Evolutionary conservation across 768 basidiomycete species (phyloP).

Genomic region (Roridomyces roridus): DNA sequence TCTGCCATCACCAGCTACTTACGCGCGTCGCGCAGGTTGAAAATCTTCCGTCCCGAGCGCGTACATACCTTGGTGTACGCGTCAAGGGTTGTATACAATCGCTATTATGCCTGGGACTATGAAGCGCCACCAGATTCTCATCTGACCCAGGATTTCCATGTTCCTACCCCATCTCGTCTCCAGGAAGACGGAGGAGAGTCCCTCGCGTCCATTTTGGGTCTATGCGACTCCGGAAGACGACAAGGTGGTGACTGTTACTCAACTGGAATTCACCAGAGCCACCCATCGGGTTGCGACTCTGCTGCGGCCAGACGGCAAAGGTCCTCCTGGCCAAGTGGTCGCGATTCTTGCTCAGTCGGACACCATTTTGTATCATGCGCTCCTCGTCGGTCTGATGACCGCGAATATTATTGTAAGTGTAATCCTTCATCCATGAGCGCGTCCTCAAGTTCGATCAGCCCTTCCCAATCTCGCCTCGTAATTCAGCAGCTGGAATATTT

Average conservation of each 20-base stretch:
- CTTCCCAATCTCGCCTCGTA: constrained; percentile 43
- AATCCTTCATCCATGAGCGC: constrained; percentile 25
- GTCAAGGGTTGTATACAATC: too few species aligned
- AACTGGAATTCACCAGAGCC: constrained; percentile 26
- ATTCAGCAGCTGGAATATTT: constrained; percentile 38
- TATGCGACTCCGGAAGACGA: too few species aligned
- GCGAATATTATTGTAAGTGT: constrained; percentile 37
- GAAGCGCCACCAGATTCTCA: too few species aligned
- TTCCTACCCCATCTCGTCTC: too few species aligned
- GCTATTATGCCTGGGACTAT: too few species aligned
- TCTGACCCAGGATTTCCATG: too few species aligned
- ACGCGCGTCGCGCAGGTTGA: too few species aligned
- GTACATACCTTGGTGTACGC: too few species aligned
- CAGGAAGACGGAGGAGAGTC: too few species aligned
- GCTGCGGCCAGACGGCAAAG: constrained; percentile 21
- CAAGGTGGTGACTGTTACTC: constrained; percentile 19
- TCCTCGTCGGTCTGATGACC: constrained; percentile 30
- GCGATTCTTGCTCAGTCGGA: constrained; percentile 38
- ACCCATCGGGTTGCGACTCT: constrained; percentile 35
- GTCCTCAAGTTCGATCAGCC: constrained; percentile 25
- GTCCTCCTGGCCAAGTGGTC: constrained; percentile 32
- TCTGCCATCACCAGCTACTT: too few species aligned
- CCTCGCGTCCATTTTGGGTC: too few species aligned
- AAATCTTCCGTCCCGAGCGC: too few species aligned
- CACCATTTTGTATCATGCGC: constrained; percentile 34